A percentile compares a stretch with the other conserved stretches of the same genome.
phyloP scores from a whole-genome alignment of 2,329 filamentous ascomycete species.

The Trichoderma semiorbis region DNA sequence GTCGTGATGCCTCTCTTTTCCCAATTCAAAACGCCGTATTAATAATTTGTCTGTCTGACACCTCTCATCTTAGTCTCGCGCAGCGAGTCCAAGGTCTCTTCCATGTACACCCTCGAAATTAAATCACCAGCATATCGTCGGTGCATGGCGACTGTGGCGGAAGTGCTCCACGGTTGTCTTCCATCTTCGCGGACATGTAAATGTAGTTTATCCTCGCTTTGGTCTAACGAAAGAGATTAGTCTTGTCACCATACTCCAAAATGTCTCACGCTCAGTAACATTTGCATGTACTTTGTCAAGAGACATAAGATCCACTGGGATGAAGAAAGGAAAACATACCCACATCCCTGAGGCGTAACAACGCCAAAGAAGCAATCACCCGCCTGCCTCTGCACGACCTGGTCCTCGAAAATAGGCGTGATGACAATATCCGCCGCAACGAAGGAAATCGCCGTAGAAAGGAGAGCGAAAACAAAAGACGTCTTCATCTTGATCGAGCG shows the following conservation, averaged over 20 bases:
- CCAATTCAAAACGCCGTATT: background rate
- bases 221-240: background rate
- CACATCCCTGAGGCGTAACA: slow-evolving; percentile 55
- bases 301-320: background rate
- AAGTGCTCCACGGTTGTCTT: background rate
- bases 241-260: background rate
- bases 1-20: background rate
- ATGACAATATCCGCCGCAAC: slow-evolving; percentile 53
- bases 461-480: slow-evolving; percentile 31
- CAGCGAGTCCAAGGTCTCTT: background rate
- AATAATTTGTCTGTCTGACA: background rate
- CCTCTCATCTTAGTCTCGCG: background rate
- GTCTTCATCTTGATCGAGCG: slow-evolving; percentile 31
- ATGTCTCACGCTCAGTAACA: background rate
- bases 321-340: slow-evolving; percentile 37
- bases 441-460: slow-evolving; percentile 44
- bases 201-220: background rate
- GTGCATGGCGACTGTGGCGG: too few species aligned
- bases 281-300: background rate
- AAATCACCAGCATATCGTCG: background rate
- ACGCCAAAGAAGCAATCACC: slow-evolving; percentile 57
- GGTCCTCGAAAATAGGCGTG: slow-evolving; percentile 49
- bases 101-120: background rate
- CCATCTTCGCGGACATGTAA: background rate
- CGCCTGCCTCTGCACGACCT: slow-evolving; percentile 45